Percentiles rank a stretch among this genome's conserved stretches.
Conservation (phyloP, 2,329 filamentous ascomycete genomes). For the Penicillium brevicompactum region DNA sequence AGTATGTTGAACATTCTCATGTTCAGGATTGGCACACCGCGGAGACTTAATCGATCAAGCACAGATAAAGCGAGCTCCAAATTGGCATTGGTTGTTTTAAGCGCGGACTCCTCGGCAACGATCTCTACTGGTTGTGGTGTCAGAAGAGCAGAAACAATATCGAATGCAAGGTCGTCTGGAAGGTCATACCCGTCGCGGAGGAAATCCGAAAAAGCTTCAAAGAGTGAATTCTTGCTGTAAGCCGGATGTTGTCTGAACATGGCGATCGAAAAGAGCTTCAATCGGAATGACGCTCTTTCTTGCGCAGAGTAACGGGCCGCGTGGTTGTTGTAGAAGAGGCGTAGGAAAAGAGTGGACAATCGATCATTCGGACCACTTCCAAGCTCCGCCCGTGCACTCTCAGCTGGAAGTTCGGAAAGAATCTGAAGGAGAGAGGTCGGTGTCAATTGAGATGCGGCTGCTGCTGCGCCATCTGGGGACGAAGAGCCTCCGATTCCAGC, state of each 20-base stretch:
- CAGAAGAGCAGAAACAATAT: conserved; percentile 43
- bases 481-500: background rate
- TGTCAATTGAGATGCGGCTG: conserved; percentile 13
- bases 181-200: conserved; percentile 38
- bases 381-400: conserved; percentile 37
- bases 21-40: conserved; percentile 44
- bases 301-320: conserved; percentile 31
- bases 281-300: conserved; percentile 32
- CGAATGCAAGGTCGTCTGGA: conserved; percentile 34
- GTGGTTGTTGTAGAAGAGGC: conserved; percentile 38
- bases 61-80: conserved; percentile 43
- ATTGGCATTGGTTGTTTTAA: conserved; percentile 26
- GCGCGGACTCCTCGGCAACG: conserved; percentile 5
- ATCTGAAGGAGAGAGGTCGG: conserved; percentile 27
- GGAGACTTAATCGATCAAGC: conserved; percentile 45
- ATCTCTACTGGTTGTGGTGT: conserved; percentile 18
- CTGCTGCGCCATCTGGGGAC: background rate
- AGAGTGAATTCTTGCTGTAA: conserved; percentile 39
- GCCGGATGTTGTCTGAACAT: conserved; percentile 40
- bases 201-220: conserved; percentile 37
- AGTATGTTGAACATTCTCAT: conserved; percentile 52
- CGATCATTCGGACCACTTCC: conserved; percentile 40
- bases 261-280: conserved; percentile 43
- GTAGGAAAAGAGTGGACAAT: conserved; percentile 46
- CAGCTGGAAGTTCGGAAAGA: conserved; percentile 32